phyloP scores from a whole-genome alignment of 306 rosid genomes.

The Comarum palustre region DNA sequence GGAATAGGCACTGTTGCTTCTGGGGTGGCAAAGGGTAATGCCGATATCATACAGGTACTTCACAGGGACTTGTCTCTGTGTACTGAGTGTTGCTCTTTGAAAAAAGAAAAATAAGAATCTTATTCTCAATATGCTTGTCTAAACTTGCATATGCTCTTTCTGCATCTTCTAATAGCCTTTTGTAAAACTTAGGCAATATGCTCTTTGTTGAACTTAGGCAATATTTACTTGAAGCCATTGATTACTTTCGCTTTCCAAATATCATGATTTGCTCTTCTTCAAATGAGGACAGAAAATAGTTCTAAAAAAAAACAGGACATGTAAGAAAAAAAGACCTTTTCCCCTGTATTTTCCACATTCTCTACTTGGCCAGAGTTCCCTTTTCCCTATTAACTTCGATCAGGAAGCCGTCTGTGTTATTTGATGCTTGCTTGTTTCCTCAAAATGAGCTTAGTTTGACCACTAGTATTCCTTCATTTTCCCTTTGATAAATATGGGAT shows the following conservation, averaged over 20 bases:
- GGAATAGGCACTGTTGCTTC: constrained; percentile 99
- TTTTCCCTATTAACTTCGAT: neutral
- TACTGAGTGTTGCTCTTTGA: neutral
- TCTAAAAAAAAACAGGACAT: no score
- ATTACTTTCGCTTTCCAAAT: neutral
- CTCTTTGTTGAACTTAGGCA: neutral
- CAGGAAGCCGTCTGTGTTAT: neutral
- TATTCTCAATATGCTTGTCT: neutral
- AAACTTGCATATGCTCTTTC: neutral
- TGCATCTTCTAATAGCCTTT: neutral
- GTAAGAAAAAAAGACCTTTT: neutral
- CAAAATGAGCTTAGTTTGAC: neutral
- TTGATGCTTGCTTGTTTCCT: neutral
- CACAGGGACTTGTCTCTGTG: neutral
- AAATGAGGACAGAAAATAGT: neutral
- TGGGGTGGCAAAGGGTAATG: constrained; percentile 98
- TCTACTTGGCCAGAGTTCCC: neutral
- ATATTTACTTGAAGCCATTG: neutral
- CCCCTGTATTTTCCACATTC: neutral
- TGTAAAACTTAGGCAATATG: neutral
- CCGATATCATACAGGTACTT: constrained; percentile 89
- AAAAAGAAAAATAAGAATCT: neutral
- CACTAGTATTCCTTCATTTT: neutral
- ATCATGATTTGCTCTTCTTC: neutral
- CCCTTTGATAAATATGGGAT: neutral